Evolutionary conservation across 192 early-diverging fungal species (phyloP).

Genomic region (Backusella circina): DNA sequence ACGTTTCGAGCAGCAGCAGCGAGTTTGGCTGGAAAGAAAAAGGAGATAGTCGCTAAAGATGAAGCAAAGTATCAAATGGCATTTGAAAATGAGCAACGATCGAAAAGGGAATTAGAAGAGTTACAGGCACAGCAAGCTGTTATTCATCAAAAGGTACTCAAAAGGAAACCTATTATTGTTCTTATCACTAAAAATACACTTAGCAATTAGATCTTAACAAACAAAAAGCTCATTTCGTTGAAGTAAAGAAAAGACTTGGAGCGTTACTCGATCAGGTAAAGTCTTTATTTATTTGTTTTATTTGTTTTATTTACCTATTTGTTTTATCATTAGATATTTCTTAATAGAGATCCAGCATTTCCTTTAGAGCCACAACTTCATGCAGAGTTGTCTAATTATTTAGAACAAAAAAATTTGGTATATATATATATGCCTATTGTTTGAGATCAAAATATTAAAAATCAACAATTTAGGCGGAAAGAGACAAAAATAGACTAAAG

Average conservation of each 20-base stretch:
- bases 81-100: slow-evolving; percentile 26
- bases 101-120: slow-evolving; percentile 16
- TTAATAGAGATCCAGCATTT: background rate
- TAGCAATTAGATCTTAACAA: background rate
- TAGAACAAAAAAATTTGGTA: slow-evolving; percentile 17
- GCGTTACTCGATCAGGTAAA: slow-evolving; percentile 9
- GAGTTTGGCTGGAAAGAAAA: slow-evolving; percentile 20
- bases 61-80: slow-evolving; percentile 24
- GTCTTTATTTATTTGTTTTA: background rate
- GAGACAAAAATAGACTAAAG: slow-evolving; percentile 6
- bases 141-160: background rate
- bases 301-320: background rate
- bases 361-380: slow-evolving; percentile 9
- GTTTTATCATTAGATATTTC: slow-evolving; percentile 11
- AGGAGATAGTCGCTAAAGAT: slow-evolving; percentile 22
- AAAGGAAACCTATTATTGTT: background rate
- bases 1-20: slow-evolving; percentile 21
- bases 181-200: background rate
- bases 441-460: background rate
- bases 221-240: slow-evolving; percentile 2
- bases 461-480: background rate
- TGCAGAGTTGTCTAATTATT: slow-evolving; percentile 19
- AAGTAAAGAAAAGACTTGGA: background rate
- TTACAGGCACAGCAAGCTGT: background rate
- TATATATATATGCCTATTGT: background rate